phyloP scores from a whole-genome alignment of 2,329 filamentous ascomycete genomes.

The Fusarium coffeatum region DNA sequence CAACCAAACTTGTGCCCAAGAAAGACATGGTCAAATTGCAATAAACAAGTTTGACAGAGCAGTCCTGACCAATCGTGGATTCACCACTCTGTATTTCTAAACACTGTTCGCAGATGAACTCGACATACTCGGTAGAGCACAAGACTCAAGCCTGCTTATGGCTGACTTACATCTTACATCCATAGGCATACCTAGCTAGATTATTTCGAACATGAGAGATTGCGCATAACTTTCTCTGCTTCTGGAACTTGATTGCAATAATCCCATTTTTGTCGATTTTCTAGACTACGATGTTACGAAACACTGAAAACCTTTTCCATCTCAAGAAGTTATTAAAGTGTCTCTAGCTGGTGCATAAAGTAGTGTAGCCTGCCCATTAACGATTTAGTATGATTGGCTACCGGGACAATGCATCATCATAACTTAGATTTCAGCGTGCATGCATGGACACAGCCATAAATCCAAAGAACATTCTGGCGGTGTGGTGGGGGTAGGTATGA shows the following conservation, averaged over 20 bases:
- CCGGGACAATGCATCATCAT: not conserved
- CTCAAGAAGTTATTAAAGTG: no score
- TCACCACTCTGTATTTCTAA: not conserved
- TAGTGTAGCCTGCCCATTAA: not conserved
- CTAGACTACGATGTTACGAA: not conserved
- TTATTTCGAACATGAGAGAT: not conserved
- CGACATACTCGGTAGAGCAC: not conserved
- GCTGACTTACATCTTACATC: not conserved
- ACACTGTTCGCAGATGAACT: not conserved
- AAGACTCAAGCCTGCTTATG: not conserved
- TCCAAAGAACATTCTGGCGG: slow-evolving; percentile 12
- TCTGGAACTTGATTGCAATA: not conserved
- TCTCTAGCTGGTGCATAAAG: not conserved
- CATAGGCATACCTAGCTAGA: not conserved
- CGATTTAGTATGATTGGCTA: slow-evolving; percentile 6
- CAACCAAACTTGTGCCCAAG: not conserved
- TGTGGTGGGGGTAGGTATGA: slow-evolving; percentile 19
- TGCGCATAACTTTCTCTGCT: not conserved
- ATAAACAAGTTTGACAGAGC: not conserved
- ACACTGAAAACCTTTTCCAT: no score
- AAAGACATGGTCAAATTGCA: not conserved
- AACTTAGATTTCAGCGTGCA: slow-evolving; percentile 10
- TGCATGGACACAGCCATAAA: not conserved
- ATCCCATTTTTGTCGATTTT: not conserved
- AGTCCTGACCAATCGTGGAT: not conserved